phyloP scores from a whole-genome alignment of 345 rosid genomes.

The Dovyalis caffra region DNA sequence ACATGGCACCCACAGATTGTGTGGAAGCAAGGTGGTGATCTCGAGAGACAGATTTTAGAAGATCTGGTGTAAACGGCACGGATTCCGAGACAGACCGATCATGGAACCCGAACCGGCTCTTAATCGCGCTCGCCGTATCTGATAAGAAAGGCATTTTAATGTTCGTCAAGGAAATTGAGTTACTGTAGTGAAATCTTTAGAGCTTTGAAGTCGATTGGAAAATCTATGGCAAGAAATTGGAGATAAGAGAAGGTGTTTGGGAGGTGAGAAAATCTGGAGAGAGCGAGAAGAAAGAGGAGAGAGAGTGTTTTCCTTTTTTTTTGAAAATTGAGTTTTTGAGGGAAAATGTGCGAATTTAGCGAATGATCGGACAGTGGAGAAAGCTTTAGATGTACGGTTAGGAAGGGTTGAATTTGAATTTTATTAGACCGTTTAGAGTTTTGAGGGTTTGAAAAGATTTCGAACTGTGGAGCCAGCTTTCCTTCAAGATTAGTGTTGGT shows the following conservation, averaged over 20 bases:
- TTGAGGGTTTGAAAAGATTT: conserved; percentile 7
- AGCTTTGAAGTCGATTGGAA: neutral
- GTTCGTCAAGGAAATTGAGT: too few relatives aligned
- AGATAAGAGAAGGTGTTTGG: neutral
- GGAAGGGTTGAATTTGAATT: conserved; percentile 23
- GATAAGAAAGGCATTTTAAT: conserved; percentile 66
- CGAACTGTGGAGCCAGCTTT: neutral
- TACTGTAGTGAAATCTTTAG: too few relatives aligned
- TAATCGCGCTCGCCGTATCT: conserved; percentile 79
- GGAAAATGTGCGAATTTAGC: neutral
- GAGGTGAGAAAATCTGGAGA: neutral
- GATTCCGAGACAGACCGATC: conserved; percentile 53
- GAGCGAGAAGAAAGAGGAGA: neutral
- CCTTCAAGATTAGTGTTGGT: too few relatives aligned
- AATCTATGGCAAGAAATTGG: neutral
- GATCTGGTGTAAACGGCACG: conserved; percentile 45
- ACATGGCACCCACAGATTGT: conserved; percentile 28
- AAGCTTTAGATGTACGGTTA: conserved; percentile 20
- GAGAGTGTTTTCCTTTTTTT: neutral
- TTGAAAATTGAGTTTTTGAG: neutral
- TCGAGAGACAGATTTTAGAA: conserved; percentile 41
- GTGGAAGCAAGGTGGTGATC: conserved; percentile 27
- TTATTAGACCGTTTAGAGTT: conserved; percentile 32
- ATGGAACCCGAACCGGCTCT: conserved; percentile 83
- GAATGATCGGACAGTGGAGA: conserved; percentile 26